Conservation (phyloP, 2,329 filamentous ascomycete genomes). For the Aspergillus carbonarius region DNA sequence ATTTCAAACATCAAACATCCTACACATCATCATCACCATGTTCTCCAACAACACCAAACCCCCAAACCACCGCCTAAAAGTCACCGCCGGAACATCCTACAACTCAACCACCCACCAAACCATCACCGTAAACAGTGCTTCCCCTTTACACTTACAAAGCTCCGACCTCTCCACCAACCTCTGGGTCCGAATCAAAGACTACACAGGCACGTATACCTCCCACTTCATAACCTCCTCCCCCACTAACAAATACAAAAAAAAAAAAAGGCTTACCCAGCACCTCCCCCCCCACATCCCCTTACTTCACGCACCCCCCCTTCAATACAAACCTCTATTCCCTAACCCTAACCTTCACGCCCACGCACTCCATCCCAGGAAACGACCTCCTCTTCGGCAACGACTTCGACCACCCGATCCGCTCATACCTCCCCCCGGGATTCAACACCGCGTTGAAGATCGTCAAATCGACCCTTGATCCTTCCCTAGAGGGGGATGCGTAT, state of each 20-base stretch:
- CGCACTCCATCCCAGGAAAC: constrained; percentile 61
- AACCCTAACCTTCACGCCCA: constrained; percentile 74
- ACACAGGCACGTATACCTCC: constrained; percentile 38
- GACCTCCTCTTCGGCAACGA: constrained; percentile 93
- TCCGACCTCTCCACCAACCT: constrained; percentile 65
- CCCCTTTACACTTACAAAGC: constrained; percentile 63
- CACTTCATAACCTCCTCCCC: rapidly evolving
- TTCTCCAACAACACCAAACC: constrained; percentile 5
- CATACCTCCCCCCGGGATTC: constrained; percentile 83
- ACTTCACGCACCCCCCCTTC: constrained; percentile 73
- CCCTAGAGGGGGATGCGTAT: constrained; percentile 85
- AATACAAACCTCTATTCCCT: constrained; percentile 81
- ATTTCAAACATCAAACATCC: too few species aligned
- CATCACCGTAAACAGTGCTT: constrained; percentile 71
- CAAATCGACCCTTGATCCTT: constrained; percentile 87
- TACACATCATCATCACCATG: background rate
- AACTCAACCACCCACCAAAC: constrained; percentile 68
- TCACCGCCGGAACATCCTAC: constrained; percentile 79
- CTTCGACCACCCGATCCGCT: constrained; percentile 86
- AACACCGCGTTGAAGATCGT: constrained; percentile 80
- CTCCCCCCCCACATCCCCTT: constrained; percentile 69
- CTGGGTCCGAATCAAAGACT: constrained; percentile 71
- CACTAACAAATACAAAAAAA: background rate
- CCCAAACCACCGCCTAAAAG: constrained; percentile 66
- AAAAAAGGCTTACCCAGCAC: constrained; percentile 64